Percentiles rank a stretch among this genome's conserved stretches.
Conservation (phyloP, 768 basidiomycete genomes). For the Leccinellum luteum region DNA sequence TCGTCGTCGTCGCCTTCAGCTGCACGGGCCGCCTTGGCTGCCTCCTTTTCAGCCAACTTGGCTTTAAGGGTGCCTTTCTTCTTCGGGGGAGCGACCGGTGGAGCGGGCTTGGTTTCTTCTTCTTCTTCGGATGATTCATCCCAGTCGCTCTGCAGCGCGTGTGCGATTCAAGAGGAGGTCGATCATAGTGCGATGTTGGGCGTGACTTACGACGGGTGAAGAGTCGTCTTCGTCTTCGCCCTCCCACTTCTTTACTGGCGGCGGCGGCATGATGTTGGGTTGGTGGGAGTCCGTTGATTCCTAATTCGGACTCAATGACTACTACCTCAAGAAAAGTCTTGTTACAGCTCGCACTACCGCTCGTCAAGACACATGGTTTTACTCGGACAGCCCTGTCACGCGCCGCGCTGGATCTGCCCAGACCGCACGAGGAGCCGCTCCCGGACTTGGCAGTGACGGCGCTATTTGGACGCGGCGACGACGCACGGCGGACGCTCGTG, state of each 20-base stretch:
- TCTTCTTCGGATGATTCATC: conserved; percentile 81
- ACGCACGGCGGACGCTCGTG: conserved; percentile 62
- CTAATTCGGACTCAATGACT: neutral
- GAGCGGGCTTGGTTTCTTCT: conserved; percentile 49
- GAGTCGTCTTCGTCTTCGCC: conserved; percentile 90
- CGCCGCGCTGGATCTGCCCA: conserved; percentile 54
- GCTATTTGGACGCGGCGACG: conserved; percentile 69
- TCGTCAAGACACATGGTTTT: conserved; percentile 69
- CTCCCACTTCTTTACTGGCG: conserved; percentile 71
- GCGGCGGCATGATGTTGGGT: no score
- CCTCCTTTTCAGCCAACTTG: conserved; percentile 92
- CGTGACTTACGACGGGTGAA: conserved; percentile 61
- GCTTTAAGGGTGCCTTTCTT: conserved; percentile 92
- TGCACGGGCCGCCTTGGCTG: conserved; percentile 54
- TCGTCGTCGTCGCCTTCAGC: conserved; percentile 35
- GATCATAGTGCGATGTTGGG: neutral
- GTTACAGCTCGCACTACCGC: conserved; percentile 59
- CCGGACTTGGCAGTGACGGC: conserved; percentile 68
- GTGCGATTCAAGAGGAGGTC: neutral
- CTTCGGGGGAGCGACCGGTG: conserved; percentile 66
- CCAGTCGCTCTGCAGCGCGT: conserved; percentile 79
- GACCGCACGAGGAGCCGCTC: conserved; percentile 55
- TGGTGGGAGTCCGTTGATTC: no score
- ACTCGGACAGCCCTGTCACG: conserved; percentile 66
- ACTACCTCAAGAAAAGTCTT: conserved; percentile 32